Base-by-base conservation (phyloP, 1,284 basidiomycete species). In the Pseudozyma pruni region DNA sequence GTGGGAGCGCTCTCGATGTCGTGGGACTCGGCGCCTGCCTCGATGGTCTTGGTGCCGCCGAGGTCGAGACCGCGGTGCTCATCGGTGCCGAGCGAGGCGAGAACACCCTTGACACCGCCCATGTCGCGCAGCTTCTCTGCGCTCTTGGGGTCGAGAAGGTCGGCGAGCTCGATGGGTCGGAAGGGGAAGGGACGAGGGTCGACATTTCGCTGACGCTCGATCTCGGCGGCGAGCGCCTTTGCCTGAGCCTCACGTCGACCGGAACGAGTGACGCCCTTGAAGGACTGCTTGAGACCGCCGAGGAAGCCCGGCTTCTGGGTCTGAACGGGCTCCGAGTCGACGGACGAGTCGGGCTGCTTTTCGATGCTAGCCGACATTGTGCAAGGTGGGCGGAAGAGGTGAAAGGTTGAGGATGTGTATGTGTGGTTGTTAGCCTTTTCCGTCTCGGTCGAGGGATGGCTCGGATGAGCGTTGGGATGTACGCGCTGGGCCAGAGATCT, bases 111-210 rank as follows among this genome's bases (percentile, higher is more conserved):
- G 3, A 88, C 84, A 37, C 96, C 95, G 23, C 94, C 94, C 48
- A 96, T 86, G 14, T 84, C 84, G 34, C 86, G 85, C 17, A 98
- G 86, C 32, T 86, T 83, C 2, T 89, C 86, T 8, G 94, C 76
- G 45, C 81, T 84, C 84, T 94, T 94, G 17, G 94, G 93, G 82
- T 98, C 94, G 44, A 98, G 88, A 44, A 98, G 87, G 63, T 89
- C 87, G 19, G 93, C 93, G 6, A 98, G 88, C 52, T 87, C 85
- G 62, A 87, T 88, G 0, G 94, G 92, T 87, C 89, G 51, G 32
- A 69, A 64, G 6, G 47, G 64, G 57, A 81, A 81, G 16, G 80
- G 80, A 20, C 60, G 54, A 11, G 80, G 80, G 46, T 81, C 78
- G 23, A 68, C 52, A 32, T 69, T 67, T 42, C 61, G 64, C 52